Conservation (phyloP, 108 stramenopile genomes). For the Thalassiosira profunda region DNA sequence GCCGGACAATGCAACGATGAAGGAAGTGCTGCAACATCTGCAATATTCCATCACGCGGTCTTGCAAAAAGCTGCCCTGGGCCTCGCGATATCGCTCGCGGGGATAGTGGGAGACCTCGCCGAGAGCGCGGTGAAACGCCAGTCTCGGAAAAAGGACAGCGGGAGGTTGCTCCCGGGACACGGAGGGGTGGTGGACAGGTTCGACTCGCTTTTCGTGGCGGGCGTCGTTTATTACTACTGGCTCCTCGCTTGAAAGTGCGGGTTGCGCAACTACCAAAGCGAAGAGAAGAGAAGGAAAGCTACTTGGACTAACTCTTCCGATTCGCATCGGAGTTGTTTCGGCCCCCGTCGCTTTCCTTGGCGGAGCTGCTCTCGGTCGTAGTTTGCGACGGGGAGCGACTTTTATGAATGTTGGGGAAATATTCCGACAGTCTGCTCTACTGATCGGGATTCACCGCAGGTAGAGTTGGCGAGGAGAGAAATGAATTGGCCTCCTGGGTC, state of each 20-base stretch:
- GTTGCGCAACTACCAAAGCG: background rate
- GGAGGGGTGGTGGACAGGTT: conserved; percentile 90
- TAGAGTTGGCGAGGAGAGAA: no score
- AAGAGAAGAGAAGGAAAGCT: no score
- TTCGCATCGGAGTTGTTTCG: no score
- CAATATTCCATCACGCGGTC: background rate
- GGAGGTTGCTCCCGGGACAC: conserved; percentile 82
- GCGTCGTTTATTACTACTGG: conserved; percentile 63
- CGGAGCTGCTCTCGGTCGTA: no score
- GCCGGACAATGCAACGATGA: background rate
- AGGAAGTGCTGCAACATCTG: no score
- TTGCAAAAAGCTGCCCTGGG: conserved; percentile 49
- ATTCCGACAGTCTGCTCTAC: no score
- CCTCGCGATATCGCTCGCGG: conserved; percentile 56
- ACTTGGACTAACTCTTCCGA: no score
- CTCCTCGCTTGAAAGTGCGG: conserved; percentile 8
- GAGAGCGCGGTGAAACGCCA: conserved; percentile 81
- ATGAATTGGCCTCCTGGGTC: no score
- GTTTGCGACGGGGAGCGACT: no score
- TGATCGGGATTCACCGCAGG: no score
- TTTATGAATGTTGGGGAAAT: no score
- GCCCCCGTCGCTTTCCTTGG: no score
- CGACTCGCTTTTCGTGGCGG: conserved; percentile 75
- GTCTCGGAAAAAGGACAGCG: conserved; percentile 70
- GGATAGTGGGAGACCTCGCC: conserved; percentile 79